These are phyloP conservation scores for Helicosporidium sp. DNA, from an alignment of 139 green algal genomes.

Conservation along the genomic window DNA sequence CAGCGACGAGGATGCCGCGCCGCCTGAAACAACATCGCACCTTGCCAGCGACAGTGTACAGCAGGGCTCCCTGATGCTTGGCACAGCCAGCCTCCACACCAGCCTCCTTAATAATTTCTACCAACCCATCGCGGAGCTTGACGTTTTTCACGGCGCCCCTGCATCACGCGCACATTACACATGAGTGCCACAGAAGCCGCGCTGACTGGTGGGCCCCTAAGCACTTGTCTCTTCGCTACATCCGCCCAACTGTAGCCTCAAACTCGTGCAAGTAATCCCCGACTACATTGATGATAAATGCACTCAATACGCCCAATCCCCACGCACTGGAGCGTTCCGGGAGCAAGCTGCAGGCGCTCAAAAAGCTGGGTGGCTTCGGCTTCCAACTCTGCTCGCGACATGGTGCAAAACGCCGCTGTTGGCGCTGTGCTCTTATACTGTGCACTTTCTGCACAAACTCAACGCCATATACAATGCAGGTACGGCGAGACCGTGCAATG, in stretches of 20 bases:
- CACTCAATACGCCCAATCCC: neutral
- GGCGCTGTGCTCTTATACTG: too few species aligned
- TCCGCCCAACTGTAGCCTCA: too few species aligned
- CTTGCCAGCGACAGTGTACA: slow-evolving; percentile 60
- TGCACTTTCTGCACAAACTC: too few species aligned
- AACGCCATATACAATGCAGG: too few species aligned
- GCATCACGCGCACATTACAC: too few species aligned
- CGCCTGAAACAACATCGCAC: too few species aligned
- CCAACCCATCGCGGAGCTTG: slow-evolving; percentile 47
- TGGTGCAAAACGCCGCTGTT: slow-evolving; percentile 1
- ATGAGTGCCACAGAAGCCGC: too few species aligned
- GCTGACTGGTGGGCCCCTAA: too few species aligned
- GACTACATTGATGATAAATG: neutral
- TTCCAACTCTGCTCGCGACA: neutral
- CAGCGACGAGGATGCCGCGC: too few species aligned
- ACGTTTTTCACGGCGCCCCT: slow-evolving; percentile 52
- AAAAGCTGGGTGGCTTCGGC: neutral
- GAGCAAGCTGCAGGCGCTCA: neutral
- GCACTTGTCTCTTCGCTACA: too few species aligned
- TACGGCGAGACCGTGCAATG: too few species aligned
- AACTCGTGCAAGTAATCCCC: too few species aligned
- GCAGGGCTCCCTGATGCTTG: slow-evolving; percentile 51
- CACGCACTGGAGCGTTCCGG: neutral
- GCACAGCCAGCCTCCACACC: slow-evolving; percentile 35
- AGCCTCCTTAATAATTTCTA: slow-evolving; percentile 52